Conservation (phyloP, 495 filamentous ascomycete species). For the Daldinia vernicosa region DNA sequence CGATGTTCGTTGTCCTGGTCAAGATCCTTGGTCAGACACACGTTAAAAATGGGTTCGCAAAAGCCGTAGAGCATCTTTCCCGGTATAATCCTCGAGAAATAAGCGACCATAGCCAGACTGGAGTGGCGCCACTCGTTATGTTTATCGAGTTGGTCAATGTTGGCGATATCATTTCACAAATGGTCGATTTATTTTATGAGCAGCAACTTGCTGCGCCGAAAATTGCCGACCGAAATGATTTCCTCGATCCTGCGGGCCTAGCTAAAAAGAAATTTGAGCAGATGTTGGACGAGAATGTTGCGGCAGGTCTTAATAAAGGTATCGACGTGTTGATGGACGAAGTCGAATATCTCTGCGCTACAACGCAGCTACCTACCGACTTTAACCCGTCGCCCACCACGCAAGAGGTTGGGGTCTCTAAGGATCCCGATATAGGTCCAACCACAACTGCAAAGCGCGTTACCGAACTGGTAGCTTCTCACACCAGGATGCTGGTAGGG, state of each 20-base stretch:
- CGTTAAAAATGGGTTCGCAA: slow-evolving; percentile 89
- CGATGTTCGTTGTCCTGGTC: slow-evolving; percentile 85
- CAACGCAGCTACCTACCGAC: slow-evolving; percentile 83
- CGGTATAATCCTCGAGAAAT: slow-evolving; percentile 91
- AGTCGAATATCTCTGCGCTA: slow-evolving; percentile 93
- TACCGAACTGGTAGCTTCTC: slow-evolving; percentile 83
- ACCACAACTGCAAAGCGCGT: slow-evolving; percentile 79
- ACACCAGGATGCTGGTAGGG: slow-evolving; percentile 90
- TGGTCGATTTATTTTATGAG: slow-evolving; percentile 99
- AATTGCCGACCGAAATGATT: slow-evolving; percentile 91
- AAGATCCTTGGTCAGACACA: slow-evolving; percentile 86
- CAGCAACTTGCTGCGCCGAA: slow-evolving; percentile 86
- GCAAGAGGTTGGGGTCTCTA: slow-evolving; percentile 25
- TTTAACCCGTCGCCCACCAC: slow-evolving; percentile 74
- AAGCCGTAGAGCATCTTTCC: slow-evolving; percentile 88
- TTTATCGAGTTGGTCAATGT: slow-evolving; percentile 98
- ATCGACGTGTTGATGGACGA: slow-evolving; percentile 99
- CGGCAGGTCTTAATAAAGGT: slow-evolving; percentile 93
- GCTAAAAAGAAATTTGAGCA: slow-evolving; percentile 99
- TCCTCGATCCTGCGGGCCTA: slow-evolving; percentile 86
- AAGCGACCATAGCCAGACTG: slow-evolving; percentile 70
- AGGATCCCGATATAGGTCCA: slow-evolving; percentile 76
- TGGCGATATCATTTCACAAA: slow-evolving; percentile 96
- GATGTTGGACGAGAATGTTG: slow-evolving; percentile 97
- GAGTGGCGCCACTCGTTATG: slow-evolving; percentile 90